Base-by-base conservation (phyloP, 2,329 filamentous ascomycete genomes). In the Teratosphaeria nubilosa region DNA sequence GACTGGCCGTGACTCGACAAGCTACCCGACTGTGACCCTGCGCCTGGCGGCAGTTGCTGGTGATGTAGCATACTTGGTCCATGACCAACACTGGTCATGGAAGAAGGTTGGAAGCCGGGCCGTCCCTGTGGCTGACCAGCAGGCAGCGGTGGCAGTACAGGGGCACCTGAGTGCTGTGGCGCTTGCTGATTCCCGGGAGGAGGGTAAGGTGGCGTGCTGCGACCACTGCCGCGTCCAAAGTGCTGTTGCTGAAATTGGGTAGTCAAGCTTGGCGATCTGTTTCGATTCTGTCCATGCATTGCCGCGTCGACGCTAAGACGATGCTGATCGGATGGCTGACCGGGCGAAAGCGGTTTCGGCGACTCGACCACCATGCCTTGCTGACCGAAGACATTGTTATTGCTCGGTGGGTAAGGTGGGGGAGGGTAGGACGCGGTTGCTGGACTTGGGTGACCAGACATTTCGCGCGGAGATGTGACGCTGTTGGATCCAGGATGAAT, bases 301-400 rank as follows among this genome's bases (percentile, higher is more conserved):
- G 69, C 66, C 20, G 59, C 74, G 60, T 81, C 73, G 16, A 80
- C 73, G 63, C 83, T 83, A 54, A 86, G 77, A 22, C 79, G 70
- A 58, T 81, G 77, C 22, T 74, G 69, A 60, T 79, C 76, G 41
- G 63, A 53, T 62, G 77, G 75, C 58, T 78, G 77, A 20, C 80
- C 80, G n/a, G 87, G 87, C 60, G 86, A 91, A 48, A 95, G 77
- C 3, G 91, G 87, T 69, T 91, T 95, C 0, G 91, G 90, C 64
- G 89, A 95, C 72, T 96, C 90, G 2, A 88, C 94, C 77, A 95
- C 88, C 56, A 75, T 74, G 56, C 82, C 81, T 63, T 66, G 67
- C 54, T 90, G 85, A 9, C 84, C 81, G 69, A 90, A 95, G 63
- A 91, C 81, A 20, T 80, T 48, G 10, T 48, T 81, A 53, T 77